Base-by-base conservation (phyloP, 345 rosid species). In the Camelina laxa region DNA sequence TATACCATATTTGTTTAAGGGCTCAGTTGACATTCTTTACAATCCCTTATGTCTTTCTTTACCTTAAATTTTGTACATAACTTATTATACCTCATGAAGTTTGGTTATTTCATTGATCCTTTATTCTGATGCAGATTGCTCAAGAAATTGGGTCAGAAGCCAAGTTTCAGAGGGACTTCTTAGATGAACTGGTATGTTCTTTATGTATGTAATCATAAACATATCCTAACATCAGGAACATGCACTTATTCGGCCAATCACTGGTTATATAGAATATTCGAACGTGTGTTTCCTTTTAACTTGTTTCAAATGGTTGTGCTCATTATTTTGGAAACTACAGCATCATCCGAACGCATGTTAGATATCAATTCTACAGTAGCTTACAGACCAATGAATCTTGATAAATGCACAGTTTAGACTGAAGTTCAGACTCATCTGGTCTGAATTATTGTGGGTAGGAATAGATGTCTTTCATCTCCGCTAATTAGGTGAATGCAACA, bases 71-170 rank as follows among this genome's bases (percentile, higher is more conserved):
- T 24, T 24, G 27, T 24, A 50, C 54, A 31, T 19, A 13, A 30
- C 5, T 19, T 56, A 21, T 53, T 21, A 24, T 24, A 24, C 15
- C 44, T 21, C 17, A 33, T 45, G 50, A 3, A 3, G 1, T 38
- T 53, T 27, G 30, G 56, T 70, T 57, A 24, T 30, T 56, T 15
- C 7, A 3, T 39, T 72, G 69, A n/a, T 51, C 6, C 20, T 15
- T 74, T 69, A 7, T 38, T n/a, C 16, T 42, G 41, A 42, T 48
- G 81, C 87, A 94, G 97, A 92, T 94, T 48, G 98, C 97, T 68
- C 84, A 88, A 75, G 96, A 82, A 73, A 91, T 89, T 59, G 86
- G 84, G 42, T 69, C 93, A 20, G 97, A 92, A 82, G 91, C 97
- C 0, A 87, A 85, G 79, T 89, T 55, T 69, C 93, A 92, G 83